Percentiles rank a stretch among this genome's conserved stretches.
Evolutionary conservation across 345 rosid species (phyloP).

Genomic region (Euphorbia pulcherrima): DNA sequence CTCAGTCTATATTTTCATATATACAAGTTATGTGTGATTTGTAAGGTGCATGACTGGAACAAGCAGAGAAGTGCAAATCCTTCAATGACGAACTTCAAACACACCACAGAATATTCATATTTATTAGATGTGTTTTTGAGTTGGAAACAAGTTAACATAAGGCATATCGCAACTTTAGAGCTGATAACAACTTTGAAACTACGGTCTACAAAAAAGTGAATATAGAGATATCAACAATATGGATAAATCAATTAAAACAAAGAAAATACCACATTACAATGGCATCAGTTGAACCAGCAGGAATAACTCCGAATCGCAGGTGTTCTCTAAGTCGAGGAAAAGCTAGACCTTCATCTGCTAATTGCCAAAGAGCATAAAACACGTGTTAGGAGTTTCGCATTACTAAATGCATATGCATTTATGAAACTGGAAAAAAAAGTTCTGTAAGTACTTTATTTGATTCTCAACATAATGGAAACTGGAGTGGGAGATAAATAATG

Average conservation of each 20-base stretch:
- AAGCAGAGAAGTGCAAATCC: not conserved
- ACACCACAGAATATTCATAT: not conserved
- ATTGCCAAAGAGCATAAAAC: slow-evolving; percentile 23
- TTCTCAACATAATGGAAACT: not conserved
- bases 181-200: not conserved
- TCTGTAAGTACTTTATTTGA: no score
- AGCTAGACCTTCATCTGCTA: slow-evolving; percentile 41
- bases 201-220: not conserved
- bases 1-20: not conserved
- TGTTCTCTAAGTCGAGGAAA: slow-evolving; percentile 40
- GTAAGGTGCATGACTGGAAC: not conserved
- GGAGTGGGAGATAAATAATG: slow-evolving; percentile 1
- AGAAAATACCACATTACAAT: slow-evolving; percentile 69
- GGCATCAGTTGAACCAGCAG: slow-evolving; percentile 93
- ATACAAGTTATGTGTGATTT: not conserved
- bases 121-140: not conserved
- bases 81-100: not conserved
- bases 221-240: not conserved
- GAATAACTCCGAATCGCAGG: slow-evolving; percentile 80
- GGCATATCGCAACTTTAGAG: not conserved
- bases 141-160: not conserved
- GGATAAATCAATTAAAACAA: not conserved
- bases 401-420: not conserved
- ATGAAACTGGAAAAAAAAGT: not conserved
- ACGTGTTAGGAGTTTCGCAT: slow-evolving; percentile 6